Conservation (phyloP, 83 land plant species). For the Picea abies region DNA sequence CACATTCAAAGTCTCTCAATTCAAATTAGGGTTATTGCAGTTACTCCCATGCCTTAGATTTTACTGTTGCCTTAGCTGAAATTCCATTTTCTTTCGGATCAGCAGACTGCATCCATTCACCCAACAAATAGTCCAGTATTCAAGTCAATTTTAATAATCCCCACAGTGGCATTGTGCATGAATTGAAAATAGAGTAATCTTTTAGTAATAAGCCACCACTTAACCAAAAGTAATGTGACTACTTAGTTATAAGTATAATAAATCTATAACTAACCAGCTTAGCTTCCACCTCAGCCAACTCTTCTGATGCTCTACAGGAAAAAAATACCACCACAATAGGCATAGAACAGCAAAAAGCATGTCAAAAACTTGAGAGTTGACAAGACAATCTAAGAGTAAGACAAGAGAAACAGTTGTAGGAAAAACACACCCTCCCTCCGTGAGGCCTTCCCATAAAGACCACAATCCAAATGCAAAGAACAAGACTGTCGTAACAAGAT, state of each 20-base stretch:
- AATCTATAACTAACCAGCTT: slow-evolving; percentile 58
- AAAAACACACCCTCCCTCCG: slow-evolving; percentile 66
- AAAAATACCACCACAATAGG: slow-evolving; percentile 1
- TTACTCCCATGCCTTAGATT: slow-evolving; percentile 2
- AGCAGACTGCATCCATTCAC: slow-evolving; percentile 38
- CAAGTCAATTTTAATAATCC: not conserved
- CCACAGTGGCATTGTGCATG: not conserved
- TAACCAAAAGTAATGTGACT: not conserved
- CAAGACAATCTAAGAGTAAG: not conserved
- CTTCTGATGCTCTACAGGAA: slow-evolving; percentile 73
- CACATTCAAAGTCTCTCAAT: too few species aligned
- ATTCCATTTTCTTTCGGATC: slow-evolving; percentile 38
- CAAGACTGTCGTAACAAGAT: slow-evolving; percentile 78
- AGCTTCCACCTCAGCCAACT: slow-evolving; percentile 94
- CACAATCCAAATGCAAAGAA: slow-evolving; percentile 92
- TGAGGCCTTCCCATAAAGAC: slow-evolving; percentile 88
- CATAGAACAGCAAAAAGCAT: slow-evolving; percentile 8
- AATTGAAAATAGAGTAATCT: not conserved
- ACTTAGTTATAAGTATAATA: not conserved
- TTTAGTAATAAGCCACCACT: not conserved
- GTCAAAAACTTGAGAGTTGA: too few species aligned
- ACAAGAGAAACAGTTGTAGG: not conserved
- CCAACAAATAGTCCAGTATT: not conserved
- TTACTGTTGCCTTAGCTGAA: slow-evolving; percentile 22
- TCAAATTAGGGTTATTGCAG: not conserved